Evolutionary conservation across 1,284 basidiomycete genomes (phyloP).

Genomic region (Marasmius fiardii): DNA sequence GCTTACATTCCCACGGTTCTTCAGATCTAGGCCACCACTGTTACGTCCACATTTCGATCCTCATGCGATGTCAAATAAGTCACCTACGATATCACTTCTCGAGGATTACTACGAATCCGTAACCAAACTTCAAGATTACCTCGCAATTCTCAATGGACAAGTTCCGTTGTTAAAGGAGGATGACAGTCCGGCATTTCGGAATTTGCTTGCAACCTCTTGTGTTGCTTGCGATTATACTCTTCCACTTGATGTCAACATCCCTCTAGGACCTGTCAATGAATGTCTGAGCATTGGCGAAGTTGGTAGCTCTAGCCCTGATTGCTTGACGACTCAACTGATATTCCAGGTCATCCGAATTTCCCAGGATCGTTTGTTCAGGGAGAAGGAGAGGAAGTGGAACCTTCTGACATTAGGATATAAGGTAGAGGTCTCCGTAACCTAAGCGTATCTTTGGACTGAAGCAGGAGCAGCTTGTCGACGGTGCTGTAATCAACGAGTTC

Average conservation of each 20-base stretch:
- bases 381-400: neutral
- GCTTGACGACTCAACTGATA: neutral
- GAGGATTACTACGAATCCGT: conserved; percentile 31
- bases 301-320: too few species aligned
- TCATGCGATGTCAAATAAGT: neutral
- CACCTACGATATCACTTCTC: conserved; percentile 25
- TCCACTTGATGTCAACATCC: neutral
- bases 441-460: neutral
- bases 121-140: conserved; percentile 37
- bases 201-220: conserved; percentile 41
- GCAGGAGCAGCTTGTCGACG: neutral
- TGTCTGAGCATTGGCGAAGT: neutral
- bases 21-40: too few species aligned
- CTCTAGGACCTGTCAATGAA: neutral
- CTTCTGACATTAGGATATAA: neutral
- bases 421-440: neutral
- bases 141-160: conserved; percentile 21
- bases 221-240: conserved; percentile 28
- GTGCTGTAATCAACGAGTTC: conserved; percentile 50
- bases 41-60: neutral
- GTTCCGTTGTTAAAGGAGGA: conserved; percentile 17
- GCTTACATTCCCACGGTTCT: too few species aligned
- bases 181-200: conserved; percentile 34
- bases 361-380: neutral
- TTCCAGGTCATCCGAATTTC: neutral